Evolutionary conservation across 1,284 basidiomycete species (phyloP).

Genomic region (Ceraceosorus guamensis): DNA sequence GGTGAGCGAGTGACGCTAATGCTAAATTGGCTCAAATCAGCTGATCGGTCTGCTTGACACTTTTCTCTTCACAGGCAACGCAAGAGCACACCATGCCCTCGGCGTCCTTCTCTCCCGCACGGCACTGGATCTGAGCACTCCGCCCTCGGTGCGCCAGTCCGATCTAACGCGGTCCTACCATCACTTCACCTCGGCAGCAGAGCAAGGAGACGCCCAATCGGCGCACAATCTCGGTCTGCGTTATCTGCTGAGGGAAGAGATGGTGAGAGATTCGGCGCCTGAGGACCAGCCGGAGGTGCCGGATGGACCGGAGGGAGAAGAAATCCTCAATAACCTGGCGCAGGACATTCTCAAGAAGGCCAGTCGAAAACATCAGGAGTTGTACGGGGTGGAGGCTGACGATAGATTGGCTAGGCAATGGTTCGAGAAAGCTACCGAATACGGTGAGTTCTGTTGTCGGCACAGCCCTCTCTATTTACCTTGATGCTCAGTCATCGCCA

Average conservation of each 20-base stretch:
- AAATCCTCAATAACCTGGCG: too few species aligned
- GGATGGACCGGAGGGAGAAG: not conserved
- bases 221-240: conserved; percentile 12
- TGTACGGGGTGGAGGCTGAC: conserved; percentile 4
- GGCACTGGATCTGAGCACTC: conserved; percentile 1
- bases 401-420: conserved; percentile 1
- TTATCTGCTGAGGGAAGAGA: conserved; percentile 8
- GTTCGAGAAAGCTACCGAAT: conserved; percentile 3
- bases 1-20: not conserved
- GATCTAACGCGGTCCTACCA: conserved; percentile 1
- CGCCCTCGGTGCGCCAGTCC: conserved; percentile 2
- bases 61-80: conserved; percentile 3
- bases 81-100: conserved; percentile 11
- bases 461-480: not conserved
- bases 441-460: not conserved
- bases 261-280: not conserved
- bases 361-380: not conserved
- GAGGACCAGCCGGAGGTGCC: not conserved
- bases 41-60: not conserved
- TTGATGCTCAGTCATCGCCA: not conserved
- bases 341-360: conserved; percentile 1
- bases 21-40: not conserved
- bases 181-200: conserved; percentile 8
- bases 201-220: conserved; percentile 8
- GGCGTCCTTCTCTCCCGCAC: conserved; percentile 7